phyloP scores from a whole-genome alignment of 1,284 basidiomycete species.

The Trichosporon coremiiforme region DNA sequence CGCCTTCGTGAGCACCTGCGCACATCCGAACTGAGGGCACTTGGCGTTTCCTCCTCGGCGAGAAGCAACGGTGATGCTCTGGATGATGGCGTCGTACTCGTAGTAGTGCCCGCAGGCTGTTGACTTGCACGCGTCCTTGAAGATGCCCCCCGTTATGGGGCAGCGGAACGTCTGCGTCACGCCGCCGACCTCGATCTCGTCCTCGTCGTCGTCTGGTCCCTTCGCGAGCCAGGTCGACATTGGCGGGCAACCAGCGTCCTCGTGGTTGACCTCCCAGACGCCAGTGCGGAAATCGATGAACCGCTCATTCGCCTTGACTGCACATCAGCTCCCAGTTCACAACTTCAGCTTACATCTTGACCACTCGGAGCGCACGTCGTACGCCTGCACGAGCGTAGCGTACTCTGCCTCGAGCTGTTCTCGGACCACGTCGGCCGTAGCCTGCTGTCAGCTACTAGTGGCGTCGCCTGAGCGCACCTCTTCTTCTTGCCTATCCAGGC shows the following conservation, averaged over 20 bases:
- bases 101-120: constrained; percentile 43
- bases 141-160: constrained; percentile 68
- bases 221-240: constrained; percentile 66
- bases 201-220: constrained; percentile 77
- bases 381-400: constrained; percentile 12
- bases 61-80: constrained; percentile 25
- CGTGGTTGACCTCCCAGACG: constrained; percentile 71
- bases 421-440: not conserved
- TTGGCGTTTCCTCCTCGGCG: not conserved
- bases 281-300: constrained; percentile 69
- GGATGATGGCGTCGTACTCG: constrained; percentile 32
- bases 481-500: constrained; percentile 61
- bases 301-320: constrained; percentile 60
- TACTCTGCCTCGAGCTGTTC: constrained; percentile 18
- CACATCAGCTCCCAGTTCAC: not conserved
- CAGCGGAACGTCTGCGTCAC: constrained; percentile 77
- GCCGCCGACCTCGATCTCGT: constrained; percentile 78
- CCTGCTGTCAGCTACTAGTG: constrained; percentile 14
- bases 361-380: not conserved
- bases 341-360: constrained; percentile 20
- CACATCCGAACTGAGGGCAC: constrained; percentile 19
- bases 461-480: constrained; percentile 59
- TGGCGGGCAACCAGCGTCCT: constrained; percentile 68
- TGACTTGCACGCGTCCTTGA: constrained; percentile 70
- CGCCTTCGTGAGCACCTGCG: constrained; percentile 8